Evolutionary conservation across 2,329 filamentous ascomycete genomes (phyloP).

Genomic region (Trichoderma hamatum): DNA sequence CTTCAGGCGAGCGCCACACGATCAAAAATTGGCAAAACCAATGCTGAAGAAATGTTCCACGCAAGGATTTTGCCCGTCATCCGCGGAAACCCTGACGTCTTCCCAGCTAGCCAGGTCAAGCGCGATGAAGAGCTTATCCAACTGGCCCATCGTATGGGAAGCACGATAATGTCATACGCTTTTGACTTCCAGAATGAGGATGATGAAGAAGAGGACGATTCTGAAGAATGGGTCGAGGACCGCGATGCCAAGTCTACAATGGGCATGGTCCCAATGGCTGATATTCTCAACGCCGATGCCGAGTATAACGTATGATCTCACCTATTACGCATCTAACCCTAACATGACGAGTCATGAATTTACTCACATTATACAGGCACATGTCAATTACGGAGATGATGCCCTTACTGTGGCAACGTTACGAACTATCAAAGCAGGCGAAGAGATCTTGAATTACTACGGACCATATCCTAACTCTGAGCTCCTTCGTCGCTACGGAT

Average conservation of each 20-base stretch:
- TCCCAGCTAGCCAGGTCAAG: slow-evolving; percentile 42
- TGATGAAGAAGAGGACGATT: slow-evolving; percentile 60
- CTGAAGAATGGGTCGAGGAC: slow-evolving; percentile 68
- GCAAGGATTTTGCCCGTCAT: slow-evolving; percentile 56
- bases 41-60: slow-evolving; percentile 71
- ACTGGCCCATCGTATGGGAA: slow-evolving; percentile 79
- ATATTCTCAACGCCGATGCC: slow-evolving; percentile 86
- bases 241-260: slow-evolving; percentile 62
- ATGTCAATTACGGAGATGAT: slow-evolving; percentile 57
- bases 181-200: slow-evolving; percentile 73
- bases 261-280: slow-evolving; percentile 89
- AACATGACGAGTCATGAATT: not conserved
- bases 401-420: slow-evolving; percentile 72
- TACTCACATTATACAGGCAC: slow-evolving; percentile 43
- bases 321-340: not conserved
- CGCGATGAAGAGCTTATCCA: slow-evolving; percentile 51
- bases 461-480: slow-evolving; percentile 83
- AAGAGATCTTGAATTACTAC: slow-evolving; percentile 88
- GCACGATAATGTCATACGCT: slow-evolving; percentile 88
- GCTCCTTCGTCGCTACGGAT: slow-evolving; percentile 81
- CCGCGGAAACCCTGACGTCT: slow-evolving; percentile 49
- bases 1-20: slow-evolving; percentile 79
- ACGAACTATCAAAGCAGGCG: slow-evolving; percentile 66
- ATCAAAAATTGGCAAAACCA: slow-evolving; percentile 72
- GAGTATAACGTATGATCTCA: slow-evolving; percentile 71